Conservation (phyloP, 2,329 filamentous ascomycete species). For the Sordariomycetes sp. region DNA sequence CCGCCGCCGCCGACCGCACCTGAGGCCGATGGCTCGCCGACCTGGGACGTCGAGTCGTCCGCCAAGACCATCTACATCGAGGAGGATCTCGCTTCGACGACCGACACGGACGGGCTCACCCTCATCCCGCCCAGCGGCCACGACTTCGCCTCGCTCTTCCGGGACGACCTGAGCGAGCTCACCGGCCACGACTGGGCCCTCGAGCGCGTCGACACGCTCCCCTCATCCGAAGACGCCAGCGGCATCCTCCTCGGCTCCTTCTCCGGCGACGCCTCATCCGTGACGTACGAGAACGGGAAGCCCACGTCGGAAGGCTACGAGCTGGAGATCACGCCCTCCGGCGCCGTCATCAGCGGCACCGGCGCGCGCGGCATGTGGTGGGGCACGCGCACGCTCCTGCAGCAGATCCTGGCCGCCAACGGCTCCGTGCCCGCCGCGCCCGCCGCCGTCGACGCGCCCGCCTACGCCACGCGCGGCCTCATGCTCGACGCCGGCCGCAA, state of each 20-base stretch:
- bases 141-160: conserved; percentile 37
- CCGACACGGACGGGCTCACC: conserved; percentile 33
- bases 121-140: conserved; percentile 37
- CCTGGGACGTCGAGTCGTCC: neutral
- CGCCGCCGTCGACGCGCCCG: conserved; percentile 23
- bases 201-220: conserved; percentile 20
- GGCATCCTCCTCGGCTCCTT: conserved; percentile 32
- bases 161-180: conserved; percentile 27
- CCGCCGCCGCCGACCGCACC: neutral
- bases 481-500: conserved; percentile 18
- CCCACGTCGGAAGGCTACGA: conserved; percentile 38
- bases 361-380: conserved; percentile 34
- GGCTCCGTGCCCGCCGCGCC: conserved; percentile 16
- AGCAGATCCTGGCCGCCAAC: conserved; percentile 21
- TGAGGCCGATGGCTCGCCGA: neutral
- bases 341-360: conserved; percentile 25
- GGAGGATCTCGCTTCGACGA: conserved; percentile 21
- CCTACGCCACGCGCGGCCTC: conserved; percentile 30
- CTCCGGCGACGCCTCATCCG: conserved; percentile 10
- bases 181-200: conserved; percentile 30
- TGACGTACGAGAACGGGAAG: conserved; percentile 35
- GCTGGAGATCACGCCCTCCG: conserved; percentile 20
- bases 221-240: conserved; percentile 11
- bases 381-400: conserved; percentile 33
- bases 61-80: conserved; percentile 27